Evolutionary conservation across 2,329 filamentous ascomycete genomes (phyloP), one percentile per base, ranked within the genome.

Genomic region (Trichoderma atroviride): DNA sequence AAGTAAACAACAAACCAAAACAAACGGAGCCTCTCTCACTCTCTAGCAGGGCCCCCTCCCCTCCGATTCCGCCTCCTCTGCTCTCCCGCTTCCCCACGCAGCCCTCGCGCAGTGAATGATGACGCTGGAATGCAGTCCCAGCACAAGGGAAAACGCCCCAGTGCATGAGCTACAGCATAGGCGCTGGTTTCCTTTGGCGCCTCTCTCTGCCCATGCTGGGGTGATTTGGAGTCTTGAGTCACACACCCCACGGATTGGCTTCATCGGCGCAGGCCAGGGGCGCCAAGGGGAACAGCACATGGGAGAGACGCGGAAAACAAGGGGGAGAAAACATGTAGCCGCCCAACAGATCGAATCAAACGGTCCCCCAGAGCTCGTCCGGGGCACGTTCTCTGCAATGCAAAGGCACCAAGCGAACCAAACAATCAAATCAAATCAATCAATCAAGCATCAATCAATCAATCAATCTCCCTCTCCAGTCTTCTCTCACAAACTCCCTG

Each of bases 81-180:
- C 33, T 35, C 33, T 35, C 33, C 33, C 33, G 35, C 40, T 43
- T 67, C 55, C 29, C 63, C 55, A 59, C 63, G 55, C 63, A 67
- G 50, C 55, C 63, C 55, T 59, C 55, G 16, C 16, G 19, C 14
- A 59, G 55, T 67, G 55, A 67, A 52, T 67, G 55, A 67, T 59
- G 63, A 67, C 63, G 50, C 55, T 55, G 63, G 40, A 50, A 67
- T 67, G 63, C 63, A 67, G 16, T 52, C 43, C 29, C 22, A 22
- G 47, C 22, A 33, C 19, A 16, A 57, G n/a, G 53, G 27, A 16
- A 58, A 24, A n/a, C n/a, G n/a, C n/a, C n/a, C n/a, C 35, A 37
- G 35, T 40, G 3, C 4, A 9, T 31, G 29, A 56, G 22, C 52
- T 16, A 33, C 33, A 35, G 33, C 4, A 27, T 35, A 35, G 22